Conservation (phyloP, 768 basidiomycete species). For the Lentinula boryana region DNA sequence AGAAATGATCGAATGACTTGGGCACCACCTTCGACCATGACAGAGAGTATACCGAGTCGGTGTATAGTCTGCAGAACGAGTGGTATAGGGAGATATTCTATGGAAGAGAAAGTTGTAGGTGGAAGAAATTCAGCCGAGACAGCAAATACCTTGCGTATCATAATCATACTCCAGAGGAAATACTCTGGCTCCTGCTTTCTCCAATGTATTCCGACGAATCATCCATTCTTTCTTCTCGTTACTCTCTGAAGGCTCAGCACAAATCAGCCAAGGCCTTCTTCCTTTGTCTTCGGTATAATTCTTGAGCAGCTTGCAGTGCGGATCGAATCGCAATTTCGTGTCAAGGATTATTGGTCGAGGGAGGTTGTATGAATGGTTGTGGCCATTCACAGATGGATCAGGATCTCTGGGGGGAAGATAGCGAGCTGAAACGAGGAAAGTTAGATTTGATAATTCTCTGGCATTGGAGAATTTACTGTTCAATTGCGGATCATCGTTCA, state of each 20-base stretch:
- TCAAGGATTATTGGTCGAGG: constrained; percentile 88
- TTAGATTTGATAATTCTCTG: not conserved
- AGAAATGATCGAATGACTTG: constrained; percentile 74
- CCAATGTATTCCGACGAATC: constrained; percentile 37
- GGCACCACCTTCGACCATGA: constrained; percentile 98
- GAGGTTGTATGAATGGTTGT: constrained; percentile 32
- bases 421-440: constrained; percentile 34
- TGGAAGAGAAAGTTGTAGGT: not conserved
- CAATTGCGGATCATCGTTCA: constrained; percentile 93
- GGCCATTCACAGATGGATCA: constrained; percentile 13
- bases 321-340: constrained; percentile 56
- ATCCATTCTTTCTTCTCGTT: constrained; percentile 21
- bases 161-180: constrained; percentile 37
- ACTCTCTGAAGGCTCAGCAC: constrained; percentile 19
- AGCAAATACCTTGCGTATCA: not conserved
- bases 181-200: constrained; percentile 62
- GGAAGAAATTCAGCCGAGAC: not conserved
- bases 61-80: constrained; percentile 46
- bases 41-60: constrained; percentile 52
- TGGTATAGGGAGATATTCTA: constrained; percentile 38
- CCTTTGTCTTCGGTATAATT: constrained; percentile 59
- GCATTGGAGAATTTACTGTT: constrained; percentile 49
- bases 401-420: constrained; percentile 40
- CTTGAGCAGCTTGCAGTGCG: constrained; percentile 61
- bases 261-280: constrained; percentile 70